A percentile compares a stretch with the other conserved stretches of the same genome.
Conservation (phyloP, 2,329 filamentous ascomycete genomes). For the Sporothrix brasiliensis region DNA sequence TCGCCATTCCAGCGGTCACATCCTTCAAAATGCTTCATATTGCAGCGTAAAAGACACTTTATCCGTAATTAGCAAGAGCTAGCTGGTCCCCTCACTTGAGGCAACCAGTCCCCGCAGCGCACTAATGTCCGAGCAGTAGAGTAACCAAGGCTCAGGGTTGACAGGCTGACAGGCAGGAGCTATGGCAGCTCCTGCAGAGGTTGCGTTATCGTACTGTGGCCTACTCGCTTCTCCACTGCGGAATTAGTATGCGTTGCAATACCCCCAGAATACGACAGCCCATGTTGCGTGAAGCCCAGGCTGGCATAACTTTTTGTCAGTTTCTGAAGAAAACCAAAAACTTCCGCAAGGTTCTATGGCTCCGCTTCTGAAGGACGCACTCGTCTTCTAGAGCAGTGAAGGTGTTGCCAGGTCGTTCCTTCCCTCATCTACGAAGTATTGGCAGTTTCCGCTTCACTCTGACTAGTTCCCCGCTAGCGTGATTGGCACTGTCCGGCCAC, state of each 20-base stretch:
- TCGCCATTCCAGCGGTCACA: neutral
- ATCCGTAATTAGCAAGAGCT: slow-evolving; percentile 19
- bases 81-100: slow-evolving; percentile 7
- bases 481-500: slow-evolving; percentile 4
- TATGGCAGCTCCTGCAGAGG: slow-evolving; percentile 19
- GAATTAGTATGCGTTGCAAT: no score
- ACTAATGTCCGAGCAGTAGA: neutral
- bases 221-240: neutral
- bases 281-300: neutral
- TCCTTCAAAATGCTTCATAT: slow-evolving; percentile 10
- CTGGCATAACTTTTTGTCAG: neutral
- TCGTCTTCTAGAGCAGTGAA: slow-evolving; percentile 2
- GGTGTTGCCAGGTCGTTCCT: neutral
- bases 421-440: neutral
- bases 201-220: slow-evolving; percentile 13
- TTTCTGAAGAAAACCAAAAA: neutral
- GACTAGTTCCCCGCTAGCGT: slow-evolving; percentile 22
- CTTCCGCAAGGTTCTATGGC: neutral
- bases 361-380: slow-evolving; percentile 8
- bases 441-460: neutral
- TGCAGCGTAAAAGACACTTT: neutral
- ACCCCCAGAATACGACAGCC: neutral
- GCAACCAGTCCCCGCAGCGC: neutral
- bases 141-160: neutral
- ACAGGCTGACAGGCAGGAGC: slow-evolving; percentile 7